Percentiles rank a stretch among this genome's conserved stretches.
These are phyloP conservation scores for Aphanomyces cochlioides DNA, from an alignment of 352 stramenopile species.

Conservation along the genomic window DNA sequence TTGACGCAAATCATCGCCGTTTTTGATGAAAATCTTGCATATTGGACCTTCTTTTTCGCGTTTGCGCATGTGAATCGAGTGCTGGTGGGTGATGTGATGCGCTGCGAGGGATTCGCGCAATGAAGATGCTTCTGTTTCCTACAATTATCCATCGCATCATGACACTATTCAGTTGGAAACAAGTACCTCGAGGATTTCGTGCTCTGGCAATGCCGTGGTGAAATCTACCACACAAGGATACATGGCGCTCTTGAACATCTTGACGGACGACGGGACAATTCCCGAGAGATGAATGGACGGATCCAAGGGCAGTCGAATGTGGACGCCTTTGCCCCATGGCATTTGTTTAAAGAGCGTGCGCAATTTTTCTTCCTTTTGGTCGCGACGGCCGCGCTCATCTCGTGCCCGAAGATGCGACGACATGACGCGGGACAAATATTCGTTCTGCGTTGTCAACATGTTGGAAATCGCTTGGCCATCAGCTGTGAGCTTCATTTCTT, in stretches of 20 bases:
- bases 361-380: constrained; percentile 94
- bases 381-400: constrained; percentile 92
- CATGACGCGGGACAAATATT: constrained; percentile 94
- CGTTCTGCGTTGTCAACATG: constrained; percentile 87
- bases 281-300: constrained; percentile 81
- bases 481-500: constrained; percentile 88
- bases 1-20: constrained; percentile 98
- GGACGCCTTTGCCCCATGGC: constrained; percentile 60
- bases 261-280: constrained; percentile 86
- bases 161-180: not conserved
- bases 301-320: constrained; percentile 86
- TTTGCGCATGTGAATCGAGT: constrained; percentile 53
- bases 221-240: constrained; percentile 98
- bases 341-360: constrained; percentile 86
- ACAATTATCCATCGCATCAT: constrained; percentile 46
- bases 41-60: constrained; percentile 77
- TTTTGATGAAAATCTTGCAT: constrained; percentile 99
- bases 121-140: constrained; percentile 38
- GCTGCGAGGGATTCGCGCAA: constrained; percentile 70
- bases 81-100: constrained; percentile 15
- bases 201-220: constrained; percentile 62
- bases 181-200: constrained; percentile 33
- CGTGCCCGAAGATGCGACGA: constrained; percentile 89
- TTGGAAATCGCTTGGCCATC: constrained; percentile 90
- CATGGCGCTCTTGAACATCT: constrained; percentile 98